Evolutionary conservation across 257 asterid species (phyloP), one percentile per base, ranked within the genome.

Genomic region (Cynanchum wilfordii): DNA sequence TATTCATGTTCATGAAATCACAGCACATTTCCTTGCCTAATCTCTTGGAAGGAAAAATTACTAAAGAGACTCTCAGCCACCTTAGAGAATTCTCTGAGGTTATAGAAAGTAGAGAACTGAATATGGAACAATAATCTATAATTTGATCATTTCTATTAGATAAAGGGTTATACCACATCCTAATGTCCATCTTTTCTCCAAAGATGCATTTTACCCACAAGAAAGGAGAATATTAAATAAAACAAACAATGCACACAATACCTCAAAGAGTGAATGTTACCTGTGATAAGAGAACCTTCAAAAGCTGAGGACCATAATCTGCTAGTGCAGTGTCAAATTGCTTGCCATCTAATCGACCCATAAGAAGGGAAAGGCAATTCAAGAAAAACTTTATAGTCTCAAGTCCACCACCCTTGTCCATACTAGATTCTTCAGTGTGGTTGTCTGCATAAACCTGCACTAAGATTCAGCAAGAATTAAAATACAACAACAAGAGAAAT

Each of bases 291-390:
- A 90, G 87, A 83, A 82, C 85, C 81, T 89, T 82, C 62, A 85
- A 84, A 68, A 90, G 74, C 80, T 79, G 88, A 76, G 96, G 73
- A 76, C 94, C 97, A 84, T 75, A 85, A 76, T 93, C 96, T 66
- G 80, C 77, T 74, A 88, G 63, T 76, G 89, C 86, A 67, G 72
- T 77, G 69, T 75, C 89, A 77, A 90, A 88, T 73, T 84, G 89
- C 82, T 84, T 87, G 70, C 73, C 72, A 84, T 83, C 81, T 69
- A 93, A 79, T 59, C 90, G 87, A 38, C 98, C 96, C 89, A 93
- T 73, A 69, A 88, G 80, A 82, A 93, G 96, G 79, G 89, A 75
- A 73, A 90, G 85, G 82, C 98, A 93, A 76, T 88, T 90, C 82
- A 93, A 71, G 80, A 93, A 93, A 82, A 93, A 90, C 66, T 77